Evolutionary conservation across 495 filamentous ascomycete genomes (phyloP), one percentile per base, ranked within the genome.

Genomic region (Durotheca rogersii): DNA sequence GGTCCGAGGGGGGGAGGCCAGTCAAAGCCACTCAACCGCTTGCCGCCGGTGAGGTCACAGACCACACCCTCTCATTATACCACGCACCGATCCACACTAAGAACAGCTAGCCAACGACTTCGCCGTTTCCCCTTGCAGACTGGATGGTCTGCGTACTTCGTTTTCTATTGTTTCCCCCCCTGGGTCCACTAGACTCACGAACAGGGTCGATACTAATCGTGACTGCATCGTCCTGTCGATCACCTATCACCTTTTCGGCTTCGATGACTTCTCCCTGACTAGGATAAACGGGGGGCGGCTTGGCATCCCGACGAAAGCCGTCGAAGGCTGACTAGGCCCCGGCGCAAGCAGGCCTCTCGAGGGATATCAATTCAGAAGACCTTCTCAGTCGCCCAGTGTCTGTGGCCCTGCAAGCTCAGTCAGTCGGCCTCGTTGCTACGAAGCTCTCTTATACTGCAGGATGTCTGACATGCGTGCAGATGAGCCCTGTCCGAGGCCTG

Each of bases 111-210:
- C 36, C 46, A 35, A 43, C 39, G 50, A 54, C 41, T 38, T 12
- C n/a, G 46, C 51, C 56, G 36, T 57, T 57, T 51, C 53, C 42
- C 17, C 31, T 50, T 42, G 16, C 15, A 21, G 46, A 50, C 46
- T 47, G 50, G 35, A 40, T 29, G 16, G 25, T 31, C 18, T 37
- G 50, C 56, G 50, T 59, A 47, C 51, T 47, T 43, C 41, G 41
- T 15, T 43, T 54, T 38, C 23, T 14, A 50, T 17, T 12, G 15
- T 57, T 47, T 41, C 47, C 53, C 47, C 23, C 23, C 23, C 4
- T 9, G 23, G 23, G 9, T 27, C 4, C 23, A 27, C 4, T 27
- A 27, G n/a, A n/a, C n/a, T n/a, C n/a, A n/a, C n/a, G n/a, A n/a
- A 46, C 7, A 34, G 45, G 31, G 34, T 44, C 39, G 23, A 44